Conservation (phyloP, 495 filamentous ascomycete species). For the Talaromyces wortmannii region DNA sequence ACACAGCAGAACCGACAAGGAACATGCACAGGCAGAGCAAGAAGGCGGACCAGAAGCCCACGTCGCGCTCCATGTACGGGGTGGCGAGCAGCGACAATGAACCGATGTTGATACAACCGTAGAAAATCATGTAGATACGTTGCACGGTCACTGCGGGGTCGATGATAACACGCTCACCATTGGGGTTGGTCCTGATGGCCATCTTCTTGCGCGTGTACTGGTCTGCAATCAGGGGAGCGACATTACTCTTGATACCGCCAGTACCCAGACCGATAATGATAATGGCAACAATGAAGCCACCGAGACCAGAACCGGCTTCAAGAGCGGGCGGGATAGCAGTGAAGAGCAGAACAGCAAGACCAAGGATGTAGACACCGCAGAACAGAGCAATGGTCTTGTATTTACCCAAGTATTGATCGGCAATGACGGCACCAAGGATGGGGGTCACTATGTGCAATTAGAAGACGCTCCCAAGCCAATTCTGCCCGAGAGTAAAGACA, state of each 20-base stretch:
- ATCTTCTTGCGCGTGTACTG: conserved; percentile 63
- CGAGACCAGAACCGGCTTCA: conserved; percentile 37
- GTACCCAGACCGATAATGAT: conserved; percentile 42
- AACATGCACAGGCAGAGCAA: conserved; percentile 61
- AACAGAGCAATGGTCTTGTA: conserved; percentile 63
- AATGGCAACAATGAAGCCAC: conserved; percentile 41
- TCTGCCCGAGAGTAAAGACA: conserved; percentile 1
- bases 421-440: conserved; percentile 52
- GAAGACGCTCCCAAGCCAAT: neutral
- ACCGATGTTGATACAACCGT: conserved; percentile 73
- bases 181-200: conserved; percentile 41
- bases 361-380: conserved; percentile 38
- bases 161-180: conserved; percentile 68
- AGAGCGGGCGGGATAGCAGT: conserved; percentile 40
- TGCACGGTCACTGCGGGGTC: conserved; percentile 70
- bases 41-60: conserved; percentile 72
- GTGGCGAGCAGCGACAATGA: conserved; percentile 52
- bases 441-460: conserved; percentile 32
- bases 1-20: conserved; percentile 40
- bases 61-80: conserved; percentile 57
- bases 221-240: conserved; percentile 63
- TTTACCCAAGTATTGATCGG: conserved; percentile 60
- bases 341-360: conserved; percentile 41
- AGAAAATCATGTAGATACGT: conserved; percentile 70
- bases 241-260: conserved; percentile 71